Percentiles rank a stretch among this genome's conserved stretches.
phyloP scores from a whole-genome alignment of 495 filamentous ascomycete species.

The Bacidia gigantensis region DNA sequence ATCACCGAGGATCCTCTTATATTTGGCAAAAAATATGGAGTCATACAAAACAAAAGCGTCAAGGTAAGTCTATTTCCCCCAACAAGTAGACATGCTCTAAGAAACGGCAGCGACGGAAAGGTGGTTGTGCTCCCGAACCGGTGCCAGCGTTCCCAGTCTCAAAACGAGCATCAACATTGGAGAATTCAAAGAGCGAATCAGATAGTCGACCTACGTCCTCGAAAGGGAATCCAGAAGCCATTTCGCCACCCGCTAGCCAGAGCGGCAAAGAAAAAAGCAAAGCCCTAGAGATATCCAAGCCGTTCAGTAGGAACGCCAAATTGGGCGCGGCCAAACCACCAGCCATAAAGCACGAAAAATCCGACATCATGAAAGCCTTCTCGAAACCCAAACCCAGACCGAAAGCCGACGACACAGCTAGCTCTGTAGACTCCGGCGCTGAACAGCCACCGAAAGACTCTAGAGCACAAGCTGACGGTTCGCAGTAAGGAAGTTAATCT shows the following conservation, averaged over 20 bases:
- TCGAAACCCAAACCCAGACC: conserved; percentile 59
- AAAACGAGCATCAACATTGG: conserved; percentile 4
- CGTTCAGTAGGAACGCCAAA: neutral
- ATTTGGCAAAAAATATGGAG: conserved; percentile 47
- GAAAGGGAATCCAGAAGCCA: conserved; percentile 8
- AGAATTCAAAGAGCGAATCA: conserved; percentile 9
- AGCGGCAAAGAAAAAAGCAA: neutral
- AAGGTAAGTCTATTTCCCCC: conserved; percentile 32
- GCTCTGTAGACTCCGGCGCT: conserved; percentile 16
- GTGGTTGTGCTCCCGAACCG: conserved; percentile 15
- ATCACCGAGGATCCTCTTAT: conserved; percentile 50
- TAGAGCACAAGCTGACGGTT: conserved; percentile 37
- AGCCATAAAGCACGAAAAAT: conserved; percentile 45
- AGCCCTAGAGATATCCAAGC: neutral
- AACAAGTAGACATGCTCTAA: neutral
- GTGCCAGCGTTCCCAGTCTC: conserved; percentile 1
- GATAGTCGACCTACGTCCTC: conserved; percentile 4
- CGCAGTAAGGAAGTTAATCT: conserved; percentile 6
- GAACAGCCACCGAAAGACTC: conserved; percentile 12
- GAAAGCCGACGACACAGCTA: conserved; percentile 37
- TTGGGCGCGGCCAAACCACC: conserved; percentile 22
- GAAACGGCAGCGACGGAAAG: conserved; percentile 33
- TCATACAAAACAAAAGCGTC: conserved; percentile 51
- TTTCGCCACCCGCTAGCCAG: conserved; percentile 3
- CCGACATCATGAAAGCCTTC: conserved; percentile 70